Evolutionary conservation across 345 rosid genomes (phyloP).

Genomic region (Hibiscus trionum): DNA sequence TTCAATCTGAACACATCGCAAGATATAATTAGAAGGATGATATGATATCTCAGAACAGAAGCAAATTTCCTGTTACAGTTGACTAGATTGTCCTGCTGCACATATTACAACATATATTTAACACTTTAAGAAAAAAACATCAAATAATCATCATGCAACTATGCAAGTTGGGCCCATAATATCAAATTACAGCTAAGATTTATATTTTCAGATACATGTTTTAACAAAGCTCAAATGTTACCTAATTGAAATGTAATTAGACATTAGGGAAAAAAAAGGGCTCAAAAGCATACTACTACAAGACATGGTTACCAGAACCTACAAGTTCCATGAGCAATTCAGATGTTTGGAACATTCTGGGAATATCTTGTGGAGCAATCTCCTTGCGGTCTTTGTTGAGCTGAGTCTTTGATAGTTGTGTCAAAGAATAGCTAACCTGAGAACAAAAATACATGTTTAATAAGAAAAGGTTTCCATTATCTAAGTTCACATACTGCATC

Average conservation of each 20-base stretch:
- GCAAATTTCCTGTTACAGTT: not conserved
- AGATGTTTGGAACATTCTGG: conserved; percentile 75
- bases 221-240: not conserved
- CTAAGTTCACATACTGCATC: not conserved
- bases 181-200: not conserved
- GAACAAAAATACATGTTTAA: conserved; percentile 20
- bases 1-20: conserved; percentile 59
- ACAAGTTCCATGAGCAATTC: conserved; percentile 78
- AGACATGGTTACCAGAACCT: conserved; percentile 32
- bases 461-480: conserved; percentile 17
- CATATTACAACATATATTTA: not conserved
- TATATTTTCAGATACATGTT: not conserved
- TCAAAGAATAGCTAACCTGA: conserved; percentile 96
- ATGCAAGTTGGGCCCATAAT: not conserved
- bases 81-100: conserved; percentile 3
- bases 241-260: not conserved
- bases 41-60: not conserved
- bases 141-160: not conserved
- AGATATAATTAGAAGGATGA: conserved; percentile 17
- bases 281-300: not conserved
- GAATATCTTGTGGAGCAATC: conserved; percentile 67
- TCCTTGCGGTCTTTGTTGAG: conserved; percentile 84
- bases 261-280: not conserved
- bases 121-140: not conserved
- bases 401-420: conserved; percentile 85